Percentiles rank a stretch among this genome's conserved stretches.
These are phyloP conservation scores for Polysphondylium violaceum DNA, from an alignment of 78 protist genomes.

Conservation along the genomic window DNA sequence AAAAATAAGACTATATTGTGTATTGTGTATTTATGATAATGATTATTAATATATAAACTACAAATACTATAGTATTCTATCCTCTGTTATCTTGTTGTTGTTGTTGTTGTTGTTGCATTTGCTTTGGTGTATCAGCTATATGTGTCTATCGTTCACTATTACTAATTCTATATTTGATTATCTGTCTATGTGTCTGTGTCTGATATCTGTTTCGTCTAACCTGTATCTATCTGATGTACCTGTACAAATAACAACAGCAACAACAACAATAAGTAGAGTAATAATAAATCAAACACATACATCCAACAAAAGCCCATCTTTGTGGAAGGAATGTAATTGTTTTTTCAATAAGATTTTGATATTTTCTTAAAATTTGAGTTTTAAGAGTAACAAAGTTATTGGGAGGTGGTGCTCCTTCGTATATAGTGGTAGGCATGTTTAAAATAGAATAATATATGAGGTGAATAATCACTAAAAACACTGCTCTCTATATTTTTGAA, in stretches of 20 bases:
- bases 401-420: conserved; percentile 71
- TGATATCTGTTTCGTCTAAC: too few relatives aligned
- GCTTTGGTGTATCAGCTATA: background rate
- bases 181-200: too few relatives aligned
- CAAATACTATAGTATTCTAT: background rate
- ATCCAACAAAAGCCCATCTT: conserved; percentile 61
- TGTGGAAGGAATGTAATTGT: conserved; percentile 49
- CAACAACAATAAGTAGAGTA: too few relatives aligned
- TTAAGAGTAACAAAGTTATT: conserved; percentile 33
- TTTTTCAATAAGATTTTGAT: conserved; percentile 56
- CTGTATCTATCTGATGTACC: background rate
- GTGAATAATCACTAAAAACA: too few relatives aligned
- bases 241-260: background rate
- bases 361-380: conserved; percentile 35
- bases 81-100: too few relatives aligned
- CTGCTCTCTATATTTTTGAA: too few relatives aligned
- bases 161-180: background rate
- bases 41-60: background rate
- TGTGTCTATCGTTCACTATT: background rate
- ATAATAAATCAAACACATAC: conserved; percentile 1
- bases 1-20: conserved; percentile 35
- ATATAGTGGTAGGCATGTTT: conserved; percentile 51
- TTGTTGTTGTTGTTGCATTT: too few relatives aligned
- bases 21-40: background rate
- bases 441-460: too few relatives aligned